phyloP scores from a whole-genome alignment of 1,139 yeast species.

The Scheffersomyces insectosa region DNA sequence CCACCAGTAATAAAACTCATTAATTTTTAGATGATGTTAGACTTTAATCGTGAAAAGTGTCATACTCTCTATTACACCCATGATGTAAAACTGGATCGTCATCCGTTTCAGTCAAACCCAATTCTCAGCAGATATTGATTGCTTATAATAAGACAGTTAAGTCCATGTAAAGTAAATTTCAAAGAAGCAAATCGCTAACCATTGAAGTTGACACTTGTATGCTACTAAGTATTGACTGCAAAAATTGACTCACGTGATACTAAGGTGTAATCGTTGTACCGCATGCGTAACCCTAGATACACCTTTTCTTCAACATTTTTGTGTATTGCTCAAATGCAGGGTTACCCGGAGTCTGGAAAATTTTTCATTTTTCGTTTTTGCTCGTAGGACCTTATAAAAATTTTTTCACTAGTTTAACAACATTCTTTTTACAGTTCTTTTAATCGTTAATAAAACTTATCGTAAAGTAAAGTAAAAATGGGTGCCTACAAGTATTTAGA shows the following conservation, averaged over 20 bases:
- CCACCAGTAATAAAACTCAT: no score
- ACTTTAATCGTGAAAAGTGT: no score
- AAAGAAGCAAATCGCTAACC: no score
- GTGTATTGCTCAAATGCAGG: background rate
- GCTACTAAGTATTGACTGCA: no score
- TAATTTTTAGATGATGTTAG: no score
- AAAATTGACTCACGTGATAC: background rate
- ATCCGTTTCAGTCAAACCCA: no score
- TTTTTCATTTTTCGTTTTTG: background rate
- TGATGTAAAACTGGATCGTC: no score
- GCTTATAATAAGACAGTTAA: no score
- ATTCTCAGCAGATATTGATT: no score
- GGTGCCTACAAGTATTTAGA: slow-evolving; percentile 99
- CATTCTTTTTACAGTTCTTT: slow-evolving; percentile 4
- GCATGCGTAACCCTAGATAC: background rate
- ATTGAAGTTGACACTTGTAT: no score
- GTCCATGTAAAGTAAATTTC: no score
- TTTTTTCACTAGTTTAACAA: slow-evolving; percentile 8
- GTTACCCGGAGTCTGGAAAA: slow-evolving; percentile 1
- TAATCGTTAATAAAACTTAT: slow-evolving; percentile 13
- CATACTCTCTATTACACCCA: no score
- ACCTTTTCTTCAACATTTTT: background rate
- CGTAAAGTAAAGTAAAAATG: slow-evolving; percentile 48
- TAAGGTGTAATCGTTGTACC: background rate
- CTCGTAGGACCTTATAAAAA: slow-evolving; percentile 9